Conservation (phyloP, 2,329 filamentous ascomycete genomes). For the Uncinocarpus reesii region DNA sequence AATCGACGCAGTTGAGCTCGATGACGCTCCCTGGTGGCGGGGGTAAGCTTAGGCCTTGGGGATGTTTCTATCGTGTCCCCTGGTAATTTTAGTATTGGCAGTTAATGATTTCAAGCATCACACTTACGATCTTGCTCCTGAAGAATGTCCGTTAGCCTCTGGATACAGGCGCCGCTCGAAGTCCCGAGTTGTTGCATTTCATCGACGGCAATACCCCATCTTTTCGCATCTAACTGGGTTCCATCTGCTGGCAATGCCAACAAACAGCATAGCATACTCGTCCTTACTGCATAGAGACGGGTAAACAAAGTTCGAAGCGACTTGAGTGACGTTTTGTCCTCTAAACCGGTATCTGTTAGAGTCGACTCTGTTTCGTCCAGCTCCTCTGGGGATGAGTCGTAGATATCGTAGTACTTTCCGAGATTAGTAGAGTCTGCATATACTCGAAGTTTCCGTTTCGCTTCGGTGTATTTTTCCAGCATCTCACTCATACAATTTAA, state of each 20-base stretch:
- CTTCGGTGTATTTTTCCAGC: slow-evolving; percentile 61
- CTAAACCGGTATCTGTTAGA: slow-evolving; percentile 55
- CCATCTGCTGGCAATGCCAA: slow-evolving; percentile 76
- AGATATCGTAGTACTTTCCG: slow-evolving; percentile 86
- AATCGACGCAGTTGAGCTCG: slow-evolving; percentile 81
- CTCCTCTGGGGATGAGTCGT: slow-evolving; percentile 65
- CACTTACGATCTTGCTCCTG: slow-evolving; percentile 67
- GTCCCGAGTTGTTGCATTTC: slow-evolving; percentile 57
- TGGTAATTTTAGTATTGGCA: slow-evolving; percentile 14
- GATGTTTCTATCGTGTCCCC: slow-evolving; percentile 40
- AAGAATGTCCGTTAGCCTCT: slow-evolving; percentile 58
- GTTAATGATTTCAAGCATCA: slow-evolving; percentile 1
- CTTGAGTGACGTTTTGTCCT: slow-evolving; percentile 68
- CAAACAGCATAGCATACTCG: slow-evolving; percentile 79
- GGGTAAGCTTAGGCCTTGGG: slow-evolving; percentile 25
- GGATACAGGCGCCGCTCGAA: slow-evolving; percentile 52
- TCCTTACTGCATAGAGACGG: slow-evolving; percentile 67
- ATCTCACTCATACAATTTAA: slow-evolving; percentile 58
- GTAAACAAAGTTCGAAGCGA: slow-evolving; percentile 72
- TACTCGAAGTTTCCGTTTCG: slow-evolving; percentile 56
- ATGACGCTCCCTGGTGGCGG: slow-evolving; percentile 64
- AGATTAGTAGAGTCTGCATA: slow-evolving; percentile 72
- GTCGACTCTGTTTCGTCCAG: slow-evolving; percentile 58
- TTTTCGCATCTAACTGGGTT: slow-evolving; percentile 61
- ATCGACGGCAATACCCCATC: slow-evolving; percentile 70